Evolutionary conservation across 768 basidiomycete species (phyloP), one percentile per base, ranked within the genome.

Genomic region (Zangia roseola): DNA sequence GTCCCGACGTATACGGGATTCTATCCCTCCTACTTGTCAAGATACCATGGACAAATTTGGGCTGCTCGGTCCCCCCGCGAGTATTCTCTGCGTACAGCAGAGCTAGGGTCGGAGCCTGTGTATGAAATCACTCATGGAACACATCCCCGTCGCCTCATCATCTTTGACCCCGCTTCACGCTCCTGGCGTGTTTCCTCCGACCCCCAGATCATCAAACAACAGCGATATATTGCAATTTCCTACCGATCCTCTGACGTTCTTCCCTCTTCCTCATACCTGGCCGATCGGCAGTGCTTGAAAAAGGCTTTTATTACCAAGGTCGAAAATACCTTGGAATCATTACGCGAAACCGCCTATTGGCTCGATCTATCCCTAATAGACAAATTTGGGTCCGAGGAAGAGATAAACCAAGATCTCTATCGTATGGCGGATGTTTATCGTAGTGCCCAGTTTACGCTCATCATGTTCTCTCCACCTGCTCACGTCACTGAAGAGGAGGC

Each of bases 1-100:
- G 5, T 2, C 2, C 52, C 62, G 2, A 35, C 0, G 1, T 8
- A 52, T 30, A 58, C 49, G 1, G 45, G 39, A 14, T 10, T 35
- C n/a, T 63, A 61, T 38, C 47, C 45, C 2, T 12, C 56, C 21
- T 63, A 64, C 33, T 38, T 56, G 36, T 49, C 59, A 16, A 54
- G 25, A 40, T 62, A 56, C 34, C 28, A 48, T 13, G 53, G 62
- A 3, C 62, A 64, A 2, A 53, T 67, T 14, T 67, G 62, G 64
- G 38, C 23, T 19, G 28, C 62, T 47, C 53, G 53, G 39, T 58
- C 59, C 9, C 51, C 59, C 33, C 47, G 35, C 34, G 64, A 66
- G 16, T 47, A 54, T 39, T 58, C 61, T 42, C 34, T 61, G 14
- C 62, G 59, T 12, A 24, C 1, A 9, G 44, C 20, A 19, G 17